Conservation (phyloP, 2,329 filamentous ascomycete species). For the Fusarium bulbicola region DNA sequence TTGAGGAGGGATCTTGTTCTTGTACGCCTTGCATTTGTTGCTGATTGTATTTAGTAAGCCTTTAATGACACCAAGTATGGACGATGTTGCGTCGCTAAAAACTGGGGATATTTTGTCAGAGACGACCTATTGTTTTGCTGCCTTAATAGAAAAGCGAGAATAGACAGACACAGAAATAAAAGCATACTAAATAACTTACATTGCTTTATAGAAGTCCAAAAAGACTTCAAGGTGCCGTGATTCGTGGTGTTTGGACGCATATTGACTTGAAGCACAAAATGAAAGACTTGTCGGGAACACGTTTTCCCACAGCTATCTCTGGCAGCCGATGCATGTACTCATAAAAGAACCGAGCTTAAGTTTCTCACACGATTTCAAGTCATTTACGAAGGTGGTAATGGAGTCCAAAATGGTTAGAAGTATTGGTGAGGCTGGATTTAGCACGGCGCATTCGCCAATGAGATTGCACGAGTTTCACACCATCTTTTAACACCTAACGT, state of each 20-base stretch:
- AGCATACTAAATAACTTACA: not conserved
- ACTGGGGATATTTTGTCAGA: not conserved
- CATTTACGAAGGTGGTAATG: accelerated
- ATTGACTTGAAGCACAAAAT: not conserved
- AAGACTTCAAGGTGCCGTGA: accelerated
- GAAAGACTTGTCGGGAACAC: not conserved
- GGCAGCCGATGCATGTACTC: not conserved
- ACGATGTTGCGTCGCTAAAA: not conserved
- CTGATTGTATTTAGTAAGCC: accelerated
- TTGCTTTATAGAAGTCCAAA: not conserved
- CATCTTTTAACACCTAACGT: accelerated
- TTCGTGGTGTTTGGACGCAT: not conserved
- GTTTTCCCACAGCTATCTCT: not conserved
- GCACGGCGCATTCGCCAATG: not conserved
- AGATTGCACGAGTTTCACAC: not conserved
- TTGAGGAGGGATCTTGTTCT: not conserved
- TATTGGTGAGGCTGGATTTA: not conserved
- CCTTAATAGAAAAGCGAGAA: too few species aligned
- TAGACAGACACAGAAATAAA: accelerated
- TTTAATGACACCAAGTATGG: accelerated
- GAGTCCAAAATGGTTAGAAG: not conserved
- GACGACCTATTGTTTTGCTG: accelerated
- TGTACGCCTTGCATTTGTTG: not conserved
- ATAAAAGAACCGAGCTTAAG: not conserved
- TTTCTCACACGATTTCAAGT: too few species aligned